Percentiles rank a stretch among this genome's conserved stretches.
Evolutionary conservation across 208 protist species (phyloP).

Genomic region (Wallacemonas sp.): DNA sequence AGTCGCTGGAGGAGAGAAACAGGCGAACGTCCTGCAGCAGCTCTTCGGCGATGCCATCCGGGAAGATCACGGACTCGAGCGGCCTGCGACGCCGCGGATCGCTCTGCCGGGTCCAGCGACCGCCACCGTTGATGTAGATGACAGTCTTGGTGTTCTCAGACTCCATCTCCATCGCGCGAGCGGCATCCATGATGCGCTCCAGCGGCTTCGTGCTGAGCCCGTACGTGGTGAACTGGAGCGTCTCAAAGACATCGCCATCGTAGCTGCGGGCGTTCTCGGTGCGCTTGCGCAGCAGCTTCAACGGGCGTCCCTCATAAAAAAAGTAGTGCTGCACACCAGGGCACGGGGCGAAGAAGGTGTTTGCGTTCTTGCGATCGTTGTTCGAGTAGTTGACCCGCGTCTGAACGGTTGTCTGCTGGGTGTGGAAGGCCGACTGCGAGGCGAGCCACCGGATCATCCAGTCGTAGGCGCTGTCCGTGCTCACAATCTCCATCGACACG

Average conservation of each 20-base stretch:
- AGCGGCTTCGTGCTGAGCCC: constrained; percentile 54
- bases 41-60: constrained; percentile 51
- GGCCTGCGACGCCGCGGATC: constrained; percentile 76
- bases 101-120: constrained; percentile 69
- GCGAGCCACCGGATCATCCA: constrained; percentile 90
- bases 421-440: constrained; percentile 55
- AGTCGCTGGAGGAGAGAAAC: constrained; percentile 81
- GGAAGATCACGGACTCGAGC: constrained; percentile 91
- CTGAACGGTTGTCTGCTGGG: constrained; percentile 81
- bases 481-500: constrained; percentile 86
- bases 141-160: constrained; percentile 83
- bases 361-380: constrained; percentile 58
- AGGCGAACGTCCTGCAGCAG: constrained; percentile 75
- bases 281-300: constrained; percentile 77
- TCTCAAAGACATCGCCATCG: constrained; percentile 85
- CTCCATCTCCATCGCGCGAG: constrained; percentile 51
- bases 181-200: constrained; percentile 74
- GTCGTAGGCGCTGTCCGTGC: constrained; percentile 68
- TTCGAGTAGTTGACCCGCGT: constrained; percentile 54
- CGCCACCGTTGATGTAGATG: constrained; percentile 80
- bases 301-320: constrained; percentile 67
- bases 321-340: constrained; percentile 84
- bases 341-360: constrained; percentile 75
- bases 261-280: constrained; percentile 54
- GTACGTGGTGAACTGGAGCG: constrained; percentile 71